Evolutionary conservation across 129 eudicot species (phyloP).

Genomic region (carrot (Daucus carota)): DNA sequence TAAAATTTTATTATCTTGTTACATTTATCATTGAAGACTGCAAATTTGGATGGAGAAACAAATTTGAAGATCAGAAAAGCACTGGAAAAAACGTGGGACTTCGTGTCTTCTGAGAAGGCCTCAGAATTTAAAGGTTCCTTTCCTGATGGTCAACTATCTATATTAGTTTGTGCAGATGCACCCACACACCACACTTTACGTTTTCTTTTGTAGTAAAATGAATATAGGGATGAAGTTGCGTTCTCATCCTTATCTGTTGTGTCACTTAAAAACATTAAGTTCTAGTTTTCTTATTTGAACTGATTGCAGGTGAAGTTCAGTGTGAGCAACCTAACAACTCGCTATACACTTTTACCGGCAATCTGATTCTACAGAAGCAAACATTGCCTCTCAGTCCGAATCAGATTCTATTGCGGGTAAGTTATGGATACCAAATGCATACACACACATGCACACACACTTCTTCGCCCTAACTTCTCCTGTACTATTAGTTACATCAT

Average conservation of each 20-base stretch:
- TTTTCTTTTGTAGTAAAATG: not conserved
- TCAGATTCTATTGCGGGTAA: slow-evolving; percentile 86
- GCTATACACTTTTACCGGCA: slow-evolving; percentile 92
- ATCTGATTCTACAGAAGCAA: slow-evolving; percentile 82
- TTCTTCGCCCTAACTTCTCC: not conserved
- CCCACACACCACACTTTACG: not conserved
- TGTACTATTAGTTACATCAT: not conserved
- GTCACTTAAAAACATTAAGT: not conserved
- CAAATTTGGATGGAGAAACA: slow-evolving; percentile 98
- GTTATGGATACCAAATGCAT: slow-evolving; percentile 7
- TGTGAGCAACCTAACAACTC: slow-evolving; percentile 99
- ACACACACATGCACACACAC: not conserved
- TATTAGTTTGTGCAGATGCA: not conserved
- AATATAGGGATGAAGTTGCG: not conserved
- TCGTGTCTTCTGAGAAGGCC: slow-evolving; percentile 68
- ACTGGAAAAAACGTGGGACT: slow-evolving; percentile 95
- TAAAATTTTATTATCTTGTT: not conserved
- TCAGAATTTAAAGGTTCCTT: slow-evolving; percentile 77
- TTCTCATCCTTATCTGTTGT: not conserved
- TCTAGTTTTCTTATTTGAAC: not conserved
- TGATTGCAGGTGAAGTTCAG: slow-evolving; percentile 84
- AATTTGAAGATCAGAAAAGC: slow-evolving; percentile 97
- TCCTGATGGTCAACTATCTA: not conserved
- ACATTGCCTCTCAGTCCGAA: slow-evolving; percentile 90
- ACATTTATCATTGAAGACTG: slow-evolving; percentile 46